phyloP scores from a whole-genome alignment of 2,329 filamentous ascomycete genomes.

The Colletotrichum tanaceti region DNA sequence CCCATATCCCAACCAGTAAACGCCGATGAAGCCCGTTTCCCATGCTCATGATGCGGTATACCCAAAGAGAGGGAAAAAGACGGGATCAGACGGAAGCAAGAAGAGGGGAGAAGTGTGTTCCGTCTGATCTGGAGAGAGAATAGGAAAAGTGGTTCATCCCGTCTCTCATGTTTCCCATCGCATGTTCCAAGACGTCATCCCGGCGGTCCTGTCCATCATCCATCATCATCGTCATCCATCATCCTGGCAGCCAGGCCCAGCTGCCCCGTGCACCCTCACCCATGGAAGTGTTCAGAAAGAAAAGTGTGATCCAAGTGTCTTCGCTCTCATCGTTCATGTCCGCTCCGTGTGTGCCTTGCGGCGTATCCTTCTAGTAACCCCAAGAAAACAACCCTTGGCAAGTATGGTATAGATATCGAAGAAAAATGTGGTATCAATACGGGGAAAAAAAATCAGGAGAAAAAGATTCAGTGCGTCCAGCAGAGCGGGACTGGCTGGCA shows the following conservation, averaged over 20 bases:
- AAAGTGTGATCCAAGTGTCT: constrained; percentile 40
- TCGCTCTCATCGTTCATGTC: constrained; percentile 39
- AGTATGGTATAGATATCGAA: constrained; percentile 44
- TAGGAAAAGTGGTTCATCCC: constrained; percentile 30
- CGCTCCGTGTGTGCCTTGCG: constrained; percentile 52
- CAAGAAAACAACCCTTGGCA: constrained; percentile 32
- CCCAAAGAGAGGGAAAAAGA: constrained; percentile 9
- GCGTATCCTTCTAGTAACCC: constrained; percentile 44
- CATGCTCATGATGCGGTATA: constrained; percentile 38
- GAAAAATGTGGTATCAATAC: constrained; percentile 44
- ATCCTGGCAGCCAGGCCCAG: constrained; percentile 41
- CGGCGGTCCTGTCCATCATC: constrained; percentile 42
- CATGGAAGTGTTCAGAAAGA: constrained; percentile 26
- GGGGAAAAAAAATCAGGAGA: constrained; percentile 34
- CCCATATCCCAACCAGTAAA: constrained; percentile 31
- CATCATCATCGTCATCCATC: constrained; percentile 35
- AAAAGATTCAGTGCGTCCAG: constrained; percentile 7
- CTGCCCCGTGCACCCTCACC: constrained; percentile 31
- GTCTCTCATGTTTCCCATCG: constrained; percentile 33
- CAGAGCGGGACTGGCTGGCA: constrained; percentile 33
- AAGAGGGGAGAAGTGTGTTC: neutral
- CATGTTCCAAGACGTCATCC: constrained; percentile 37
- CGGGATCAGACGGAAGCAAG: constrained; percentile 5
- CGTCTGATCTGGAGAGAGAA: constrained; percentile 7
- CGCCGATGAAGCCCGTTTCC: constrained; percentile 30